Base-by-base conservation (phyloP, 2,329 filamentous ascomycete genomes). In the Thermothelomyces thermophilus region DNA sequence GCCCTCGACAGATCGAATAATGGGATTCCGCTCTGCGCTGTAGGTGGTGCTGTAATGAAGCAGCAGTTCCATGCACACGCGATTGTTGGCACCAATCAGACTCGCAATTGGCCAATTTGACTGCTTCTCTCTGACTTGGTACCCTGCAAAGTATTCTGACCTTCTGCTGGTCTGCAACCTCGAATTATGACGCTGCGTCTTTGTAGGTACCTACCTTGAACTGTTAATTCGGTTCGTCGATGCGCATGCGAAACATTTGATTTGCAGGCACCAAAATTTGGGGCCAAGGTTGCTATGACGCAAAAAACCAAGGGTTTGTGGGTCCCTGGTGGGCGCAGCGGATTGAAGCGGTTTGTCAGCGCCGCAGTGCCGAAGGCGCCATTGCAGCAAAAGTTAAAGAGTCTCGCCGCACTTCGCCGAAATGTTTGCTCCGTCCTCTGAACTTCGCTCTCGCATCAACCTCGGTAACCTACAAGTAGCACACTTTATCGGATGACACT, bases 251-350 rank as follows among this genome's bases (percentile, higher is more conserved):
- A 36, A 41, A 8, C 11, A 22, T 22, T 11, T n/a, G n/a, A 30
- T 24, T 47, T 34, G 41, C 17, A 26, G n/a, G n/a, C n/a, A n/a
- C n/a, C n/a, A 53, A 55, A 56, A 48, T 43, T 52, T 44, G 40
- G 39, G 42, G n/a, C n/a, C 48, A 42, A 52, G 52, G 28, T 52
- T 35, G 53, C 53, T 53, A 60, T 60, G 58, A 60, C 58, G 58
- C 58, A 58, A 55, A 58, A 55, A 47, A 45, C 37, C 41, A 41
- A 48, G 49, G 49, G 30, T 42, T 41, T 31, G 31, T 35, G 44
- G 42, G 31, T 17, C 37, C 42, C 31, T 30, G 8, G 10, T 7
- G 16, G 41, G 41, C 28, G 11, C 47, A 51, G 52, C 43, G 55
- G 50, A 48, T 26, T 45, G 37, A 31, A 40, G 52, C 22, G 26